Evolutionary conservation across 169 alveolate species (phyloP).

Genomic region (Eimeria acervulina): DNA sequence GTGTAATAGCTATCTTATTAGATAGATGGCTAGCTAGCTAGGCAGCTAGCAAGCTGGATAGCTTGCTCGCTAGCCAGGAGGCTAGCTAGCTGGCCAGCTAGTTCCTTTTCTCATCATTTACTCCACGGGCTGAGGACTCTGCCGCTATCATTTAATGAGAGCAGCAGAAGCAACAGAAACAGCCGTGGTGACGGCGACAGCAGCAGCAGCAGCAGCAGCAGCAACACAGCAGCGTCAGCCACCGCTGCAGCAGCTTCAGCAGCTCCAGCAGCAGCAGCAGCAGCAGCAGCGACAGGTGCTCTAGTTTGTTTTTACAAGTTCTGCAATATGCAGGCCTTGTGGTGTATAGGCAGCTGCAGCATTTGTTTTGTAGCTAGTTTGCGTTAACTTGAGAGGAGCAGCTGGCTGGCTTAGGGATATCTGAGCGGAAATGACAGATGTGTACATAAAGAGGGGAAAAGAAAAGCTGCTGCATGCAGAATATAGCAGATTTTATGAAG

Average conservation of each 20-base stretch:
- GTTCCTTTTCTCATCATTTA: background rate
- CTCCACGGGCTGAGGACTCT: background rate
- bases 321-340: too few species aligned
- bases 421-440: too few species aligned
- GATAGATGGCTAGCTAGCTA: background rate
- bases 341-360: too few species aligned
- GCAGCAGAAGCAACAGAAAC: background rate
- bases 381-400: too few species aligned
- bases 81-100: background rate
- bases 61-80: background rate
- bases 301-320: background rate
- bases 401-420: too few species aligned
- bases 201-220: background rate
- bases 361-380: too few species aligned
- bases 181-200: background rate
- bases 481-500: background rate
- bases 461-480: background rate
- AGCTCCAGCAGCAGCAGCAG: conserved; percentile 3
- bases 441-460: too few species aligned
- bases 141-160: background rate
- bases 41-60: background rate
- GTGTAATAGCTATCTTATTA: too few species aligned
- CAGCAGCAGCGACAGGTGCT: background rate
- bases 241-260: background rate
- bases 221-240: background rate